Base-by-base conservation (phyloP, 768 basidiomycete genomes). In the Ramaria rubella region DNA sequence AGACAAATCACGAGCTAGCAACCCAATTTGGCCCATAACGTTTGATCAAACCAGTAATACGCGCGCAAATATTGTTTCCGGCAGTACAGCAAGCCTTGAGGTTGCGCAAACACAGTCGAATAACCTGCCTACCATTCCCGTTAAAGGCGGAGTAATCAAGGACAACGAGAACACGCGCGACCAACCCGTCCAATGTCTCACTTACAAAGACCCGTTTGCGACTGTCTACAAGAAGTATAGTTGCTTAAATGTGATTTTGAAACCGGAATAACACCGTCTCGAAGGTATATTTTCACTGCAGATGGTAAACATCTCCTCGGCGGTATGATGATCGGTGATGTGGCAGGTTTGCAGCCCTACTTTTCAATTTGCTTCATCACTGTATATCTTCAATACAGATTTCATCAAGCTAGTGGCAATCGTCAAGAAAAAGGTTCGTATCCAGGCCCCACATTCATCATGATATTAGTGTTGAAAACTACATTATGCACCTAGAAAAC, bases 311-410 rank as follows among this genome's bases (percentile, higher is more conserved):
- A 85, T 61, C 72, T 90, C 12, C 69, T 90, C 3, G 87, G 87
- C 12, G 87, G 87, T 3, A 86, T 87, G 79, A 85, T 88, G 85
- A 78, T 90, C n/a, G 87, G 86, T 2, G 84, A 86, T 62, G 50
- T 52, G 8, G 27, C 50, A 52, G 50, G 50, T 52, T 21, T 9
- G 1, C 21, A 17, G 11, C 34, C 7, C n/a, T n/a, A n/a, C n/a
- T n/a, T n/a, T n/a, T n/a, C n/a, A n/a, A n/a, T 6, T 26, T 8
- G 12, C 38, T 27, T 17, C 38, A 8, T 42, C 14, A 36, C 23
- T 17, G 23, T 17, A 36, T n/a, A 30, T 19, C 17, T 33, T 21
- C 50, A 80, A 80, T 9, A 74, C 72, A 34, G 82, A 85, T 64
- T 87, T 82, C 62, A 77, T 82, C 56, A 86, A 87, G 67, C 73